phyloP scores from a whole-genome alignment of 2,329 filamentous ascomycete species.

The Aspergillus intermedius region DNA sequence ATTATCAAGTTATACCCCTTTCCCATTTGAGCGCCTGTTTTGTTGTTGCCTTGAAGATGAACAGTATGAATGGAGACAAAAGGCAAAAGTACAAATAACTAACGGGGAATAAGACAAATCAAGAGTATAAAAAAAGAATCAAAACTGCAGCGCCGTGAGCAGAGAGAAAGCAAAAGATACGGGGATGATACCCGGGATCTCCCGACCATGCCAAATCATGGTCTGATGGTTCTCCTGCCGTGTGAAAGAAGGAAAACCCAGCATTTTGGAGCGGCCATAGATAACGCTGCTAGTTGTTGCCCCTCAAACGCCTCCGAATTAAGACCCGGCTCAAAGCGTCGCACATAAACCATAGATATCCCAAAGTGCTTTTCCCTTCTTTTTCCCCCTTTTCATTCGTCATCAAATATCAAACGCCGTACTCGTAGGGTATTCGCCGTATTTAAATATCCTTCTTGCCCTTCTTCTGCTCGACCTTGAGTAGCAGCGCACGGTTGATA shows the following conservation, averaged over 20 bases:
- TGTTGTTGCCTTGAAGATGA: conserved; percentile 15
- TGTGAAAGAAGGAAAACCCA: neutral
- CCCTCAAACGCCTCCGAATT: neutral
- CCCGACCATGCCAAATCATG: neutral
- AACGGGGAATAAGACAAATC: conserved; percentile 6
- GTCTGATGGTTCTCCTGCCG: neutral
- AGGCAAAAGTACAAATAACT: conserved; percentile 9
- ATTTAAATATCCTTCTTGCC: conserved; percentile 46
- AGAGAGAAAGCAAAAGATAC: conserved; percentile 2
- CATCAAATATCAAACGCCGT: conserved; percentile 20
- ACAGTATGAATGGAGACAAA: conserved; percentile 15
- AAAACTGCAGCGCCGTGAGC: conserved; percentile 19
- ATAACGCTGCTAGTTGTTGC: neutral
- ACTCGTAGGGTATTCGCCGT: conserved; percentile 17
- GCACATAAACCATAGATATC: conserved; percentile 7
- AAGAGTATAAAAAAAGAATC: conserved; percentile 16
- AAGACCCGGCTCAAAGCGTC: conserved; percentile 3
- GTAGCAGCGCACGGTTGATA: conserved; percentile 93
- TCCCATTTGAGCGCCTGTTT: conserved; percentile 36
- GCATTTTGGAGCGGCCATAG: neutral
- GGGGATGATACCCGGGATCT: conserved; percentile 1
- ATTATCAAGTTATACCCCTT: conserved; percentile 31
- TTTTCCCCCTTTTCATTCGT: conserved; percentile 14
- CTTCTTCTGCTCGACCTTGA: conserved; percentile 98
- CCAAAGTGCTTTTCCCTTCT: conserved; percentile 13